phyloP scores from a whole-genome alignment of 192 early-diverging fungal genomes.

The Rhizoclosmatium sp. region DNA sequence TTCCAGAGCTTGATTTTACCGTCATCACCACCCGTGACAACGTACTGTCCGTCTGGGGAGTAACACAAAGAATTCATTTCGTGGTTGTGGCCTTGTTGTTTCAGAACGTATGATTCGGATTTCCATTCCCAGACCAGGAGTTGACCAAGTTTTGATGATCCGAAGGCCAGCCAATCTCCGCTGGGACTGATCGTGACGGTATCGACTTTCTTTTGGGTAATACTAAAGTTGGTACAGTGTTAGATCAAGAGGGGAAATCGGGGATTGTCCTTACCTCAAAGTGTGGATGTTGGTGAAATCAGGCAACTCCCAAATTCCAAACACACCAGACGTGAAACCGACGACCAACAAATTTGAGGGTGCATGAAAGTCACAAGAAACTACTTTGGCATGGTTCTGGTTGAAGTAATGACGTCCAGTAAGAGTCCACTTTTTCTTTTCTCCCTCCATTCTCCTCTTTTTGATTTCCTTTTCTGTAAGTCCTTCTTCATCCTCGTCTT shows the following conservation, averaged over 20 bases:
- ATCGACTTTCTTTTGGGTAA: constrained; percentile 92
- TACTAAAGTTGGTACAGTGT: constrained; percentile 56
- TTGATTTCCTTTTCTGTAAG: constrained; percentile 46
- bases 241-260: neutral
- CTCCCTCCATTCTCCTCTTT: constrained; percentile 61
- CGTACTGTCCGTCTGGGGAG: constrained; percentile 90
- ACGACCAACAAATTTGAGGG: constrained; percentile 79
- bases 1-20: constrained; percentile 99
- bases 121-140: constrained; percentile 99
- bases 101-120: constrained; percentile 97
- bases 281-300: constrained; percentile 94
- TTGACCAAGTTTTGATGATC: constrained; percentile 89
- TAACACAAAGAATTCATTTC: constrained; percentile 91
- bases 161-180: constrained; percentile 99
- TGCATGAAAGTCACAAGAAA: constrained; percentile 80
- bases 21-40: constrained; percentile 96
- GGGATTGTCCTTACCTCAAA: constrained; percentile 68
- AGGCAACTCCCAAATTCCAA: constrained; percentile 98
- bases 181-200: constrained; percentile 86
- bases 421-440: constrained; percentile 16
- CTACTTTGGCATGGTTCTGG: constrained; percentile 79
- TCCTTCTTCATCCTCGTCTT: constrained; percentile 60
- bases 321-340: constrained; percentile 92
- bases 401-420: constrained; percentile 76
- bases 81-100: constrained; percentile 98